Base-by-base conservation (phyloP, 1,139 yeast species). In the Hyphopichia khmerensis region DNA sequence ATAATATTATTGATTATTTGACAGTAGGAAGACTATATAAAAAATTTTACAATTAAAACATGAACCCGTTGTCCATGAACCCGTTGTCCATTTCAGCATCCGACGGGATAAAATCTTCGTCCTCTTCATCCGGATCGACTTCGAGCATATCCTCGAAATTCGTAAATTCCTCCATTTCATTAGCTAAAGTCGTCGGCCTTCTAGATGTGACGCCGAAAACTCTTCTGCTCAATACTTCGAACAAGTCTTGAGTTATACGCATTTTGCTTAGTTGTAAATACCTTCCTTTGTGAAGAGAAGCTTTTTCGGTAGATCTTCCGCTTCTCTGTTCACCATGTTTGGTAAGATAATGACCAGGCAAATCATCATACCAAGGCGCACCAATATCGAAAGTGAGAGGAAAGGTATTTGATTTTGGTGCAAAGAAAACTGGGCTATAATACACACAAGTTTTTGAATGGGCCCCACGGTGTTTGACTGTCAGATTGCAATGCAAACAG, bases 291-390 rank as follows among this genome's bases (percentile, higher is more conserved):
- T 75, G 77, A 45, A 85, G 67, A 0, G 68, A 68, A 0, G 88
- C 87, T 43, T 75, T 80, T 10, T 79, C 76, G 13, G 74, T 69
- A 48, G 71, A 65, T 7, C 79, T 69, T 19, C 74, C 75, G 9
- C 71, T 66, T 38, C 85, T 84, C 10, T 83, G 76, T 57, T 86
- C 93, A 24, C 95, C 95, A 57, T 84, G 89, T 5, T 72, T 67
- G 39, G 87, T 84, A 55, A 86, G 64, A 54, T 84, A 86, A 2
- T 93, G 93, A 0, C 87, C 86, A 14, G 77, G 71, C 19, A 78
- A 62, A 29, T 62, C 58, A 7, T 23, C 14, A 8, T 26, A 16
- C 13, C 23, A 23, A 6, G 24, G 13, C 3, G n/a, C 31, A 8
- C 15, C n/a, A n/a, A 16, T 17, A n/a, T 26, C 27, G 16, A 33